Evolutionary conservation across 2,329 filamentous ascomycete genomes (phyloP), one percentile per base, ranked within the genome.

Genomic region (Colletotrichum destructivum): DNA sequence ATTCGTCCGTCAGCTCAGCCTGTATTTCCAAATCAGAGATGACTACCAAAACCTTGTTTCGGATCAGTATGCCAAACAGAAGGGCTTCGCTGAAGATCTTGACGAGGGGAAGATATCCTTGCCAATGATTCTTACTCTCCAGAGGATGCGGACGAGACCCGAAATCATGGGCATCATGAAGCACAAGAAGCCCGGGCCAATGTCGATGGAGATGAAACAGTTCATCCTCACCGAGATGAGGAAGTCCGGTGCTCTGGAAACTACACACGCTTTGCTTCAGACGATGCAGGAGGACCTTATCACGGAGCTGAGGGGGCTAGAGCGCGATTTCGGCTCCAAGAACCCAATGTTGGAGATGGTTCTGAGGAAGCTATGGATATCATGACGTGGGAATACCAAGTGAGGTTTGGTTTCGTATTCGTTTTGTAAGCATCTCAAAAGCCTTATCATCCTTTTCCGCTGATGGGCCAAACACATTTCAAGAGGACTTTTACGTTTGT

Each of bases 71-170:
- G 76, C 79, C 9, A 71, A 74, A 1, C 73, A 80, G 46, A 84
- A 84, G 69, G 82, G 83, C 0, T 82, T 82, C 71, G 80, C 78
- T 63, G 83, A 84, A 44, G 83, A 85, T 63, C 76, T 85, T 0
- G 79, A 81, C 42, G 82, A 85, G 73, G 82, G 82, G 0, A 85
- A 86, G 74, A 79, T 80, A 52, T 83, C 82, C 2, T 73, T 82
- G 11, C 76, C 75, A 1, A 67, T 84, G 9, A 78, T 82, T 23
- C 74, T 57, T 13, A 57, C 26, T 0, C 44, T 56, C 15, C 51
- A 66, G 52, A 11, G 55, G 26, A 42, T 35, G 16, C 62, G 51
- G 11, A 66, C 40, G 40, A 38, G 51, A 5, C 62, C 62, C 23
- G 62, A 66, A 18, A 66, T 57, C 18, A 49, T 66, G 40, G 62